These are phyloP conservation scores for Kwoniella dendrophila DNA, from an alignment of 768 basidiomycete species.

Conservation along the genomic window DNA sequence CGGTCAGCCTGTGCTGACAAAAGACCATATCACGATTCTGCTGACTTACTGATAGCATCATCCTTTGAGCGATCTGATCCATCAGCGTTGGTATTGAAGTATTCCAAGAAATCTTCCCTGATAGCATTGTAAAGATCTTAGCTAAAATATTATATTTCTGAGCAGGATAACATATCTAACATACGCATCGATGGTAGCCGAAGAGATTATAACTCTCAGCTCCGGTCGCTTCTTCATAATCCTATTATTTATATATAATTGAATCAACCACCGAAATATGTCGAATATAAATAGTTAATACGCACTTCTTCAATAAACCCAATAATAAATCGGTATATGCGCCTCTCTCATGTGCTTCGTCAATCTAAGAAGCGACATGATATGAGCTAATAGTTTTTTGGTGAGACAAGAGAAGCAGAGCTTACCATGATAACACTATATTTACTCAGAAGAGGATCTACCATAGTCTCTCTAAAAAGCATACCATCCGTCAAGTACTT, in stretches of 20 bases:
- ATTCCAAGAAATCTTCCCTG: slow-evolving; percentile 74
- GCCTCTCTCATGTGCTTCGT: slow-evolving; percentile 95
- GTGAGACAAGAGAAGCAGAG: slow-evolving; percentile 20
- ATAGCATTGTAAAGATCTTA: not conserved
- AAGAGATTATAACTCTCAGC: slow-evolving; percentile 88
- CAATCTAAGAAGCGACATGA: slow-evolving; percentile 68
- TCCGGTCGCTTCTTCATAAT: slow-evolving; percentile 88
- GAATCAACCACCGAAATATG: too few species aligned
- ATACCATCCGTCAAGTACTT: slow-evolving; percentile 98
- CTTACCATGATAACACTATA: slow-evolving; percentile 94
- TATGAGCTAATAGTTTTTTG: not conserved
- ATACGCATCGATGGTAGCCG: slow-evolving; percentile 88
- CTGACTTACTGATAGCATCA: slow-evolving; percentile 65
- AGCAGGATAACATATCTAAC: slow-evolving; percentile 12
- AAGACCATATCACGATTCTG: not conserved
- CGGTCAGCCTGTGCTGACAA: not conserved
- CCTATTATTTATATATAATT: too few species aligned
- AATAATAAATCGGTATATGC: slow-evolving; percentile 93
- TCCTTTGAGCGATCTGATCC: slow-evolving; percentile 57
- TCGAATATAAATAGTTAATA: not conserved
- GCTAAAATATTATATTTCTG: not conserved
- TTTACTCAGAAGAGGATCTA: slow-evolving; percentile 86
- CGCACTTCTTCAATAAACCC: slow-evolving; percentile 88
- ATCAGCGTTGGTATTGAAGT: slow-evolving; percentile 72
- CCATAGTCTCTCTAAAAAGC: slow-evolving; percentile 89